A percentile compares a stretch with the other conserved stretches of the same genome.
Conservation (phyloP, 2,329 filamentous ascomycete genomes). For the Aspergillus fumigatiaffinis region DNA sequence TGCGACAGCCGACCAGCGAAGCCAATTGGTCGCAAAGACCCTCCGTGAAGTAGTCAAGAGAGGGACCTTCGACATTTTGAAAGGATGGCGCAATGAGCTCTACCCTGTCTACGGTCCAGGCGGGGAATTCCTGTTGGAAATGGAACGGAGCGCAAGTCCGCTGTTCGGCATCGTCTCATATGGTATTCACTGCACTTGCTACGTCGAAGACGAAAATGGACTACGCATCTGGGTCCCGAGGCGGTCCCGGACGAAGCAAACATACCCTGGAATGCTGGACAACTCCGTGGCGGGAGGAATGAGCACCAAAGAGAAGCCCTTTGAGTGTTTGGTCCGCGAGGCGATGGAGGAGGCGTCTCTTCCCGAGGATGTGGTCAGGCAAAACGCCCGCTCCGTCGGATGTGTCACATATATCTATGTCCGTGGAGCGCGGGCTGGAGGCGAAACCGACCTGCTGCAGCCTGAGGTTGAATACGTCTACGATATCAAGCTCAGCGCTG, state of each 20-base stretch:
- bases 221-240: conserved; percentile 82
- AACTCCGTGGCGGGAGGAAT: conserved; percentile 90
- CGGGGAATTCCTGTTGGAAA: conserved; percentile 60
- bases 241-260: conserved; percentile 72
- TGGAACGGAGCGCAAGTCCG: conserved; percentile 71
- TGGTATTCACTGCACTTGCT: conserved; percentile 78
- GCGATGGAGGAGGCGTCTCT: conserved; percentile 85
- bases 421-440: conserved; percentile 69
- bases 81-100: conserved; percentile 74
- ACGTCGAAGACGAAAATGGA: conserved; percentile 54
- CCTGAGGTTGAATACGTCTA: conserved; percentile 92
- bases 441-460: conserved; percentile 77
- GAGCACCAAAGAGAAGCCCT: conserved; percentile 72
- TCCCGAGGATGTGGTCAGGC: conserved; percentile 64
- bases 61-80: conserved; percentile 68
- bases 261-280: conserved; percentile 87
- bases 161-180: conserved; percentile 74
- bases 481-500: conserved; percentile 71
- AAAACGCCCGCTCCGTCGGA: conserved; percentile 57
- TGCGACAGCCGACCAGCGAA: conserved; percentile 60
- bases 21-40: conserved; percentile 53
- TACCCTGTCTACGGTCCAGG: conserved; percentile 70
- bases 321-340: conserved; percentile 81
- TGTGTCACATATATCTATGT: conserved; percentile 83
- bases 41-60: conserved; percentile 65